Base-by-base conservation (phyloP, 495 filamentous ascomycete genomes). In the Talaromyces borbonicus region DNA sequence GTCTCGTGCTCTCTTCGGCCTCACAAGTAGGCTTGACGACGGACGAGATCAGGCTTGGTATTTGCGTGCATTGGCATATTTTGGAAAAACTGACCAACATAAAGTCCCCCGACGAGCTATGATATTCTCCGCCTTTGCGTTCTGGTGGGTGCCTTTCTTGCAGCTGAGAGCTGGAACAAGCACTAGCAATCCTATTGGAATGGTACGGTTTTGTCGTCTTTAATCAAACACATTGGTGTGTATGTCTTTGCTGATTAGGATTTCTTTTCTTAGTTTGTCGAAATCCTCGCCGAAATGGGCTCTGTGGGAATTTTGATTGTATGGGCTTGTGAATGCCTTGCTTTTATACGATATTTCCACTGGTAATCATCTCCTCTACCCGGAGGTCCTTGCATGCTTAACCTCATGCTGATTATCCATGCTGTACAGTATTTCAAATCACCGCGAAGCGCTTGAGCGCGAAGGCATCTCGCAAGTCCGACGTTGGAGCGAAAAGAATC, bases 121-220 rank as follows among this genome's bases (percentile, higher is more conserved):
- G 23, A 31, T 61, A 4, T 48, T 68, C n/a, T 65, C 68, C 8
- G 54, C 58, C 0, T 14, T 65, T 11, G 48, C 56, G 4, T 71
- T 71, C 41, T 54, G 54, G 35, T 74, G 71, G 71, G 54, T 72
- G 6, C 68, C 68, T 11, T 72, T 66, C 42, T 38, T 72, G n/a
- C 56, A 63, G 31, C 49, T 65, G 25, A 47, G 35, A 26, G 9
- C 20, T 19, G 53, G 40, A 8, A 46, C 43, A 5, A 22, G 7
- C 9, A 46, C 43, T 18, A 14, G 26, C 36, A 46, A 31, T 23
- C 27, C 43, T 31, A 46, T 46, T 46, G 43, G 43, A 27, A 46
- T 35, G 43, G 43, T 46, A 46, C 8, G 9, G 3, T 9, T 22
- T 4, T 8, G 9, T 26, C 39, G 24, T 19, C 15, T 4, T 11